Evolutionary conservation across 2,329 filamentous ascomycete genomes (phyloP), one percentile per base, ranked within the genome.

Genomic region (Nannizziopsis arthrosporioides): DNA sequence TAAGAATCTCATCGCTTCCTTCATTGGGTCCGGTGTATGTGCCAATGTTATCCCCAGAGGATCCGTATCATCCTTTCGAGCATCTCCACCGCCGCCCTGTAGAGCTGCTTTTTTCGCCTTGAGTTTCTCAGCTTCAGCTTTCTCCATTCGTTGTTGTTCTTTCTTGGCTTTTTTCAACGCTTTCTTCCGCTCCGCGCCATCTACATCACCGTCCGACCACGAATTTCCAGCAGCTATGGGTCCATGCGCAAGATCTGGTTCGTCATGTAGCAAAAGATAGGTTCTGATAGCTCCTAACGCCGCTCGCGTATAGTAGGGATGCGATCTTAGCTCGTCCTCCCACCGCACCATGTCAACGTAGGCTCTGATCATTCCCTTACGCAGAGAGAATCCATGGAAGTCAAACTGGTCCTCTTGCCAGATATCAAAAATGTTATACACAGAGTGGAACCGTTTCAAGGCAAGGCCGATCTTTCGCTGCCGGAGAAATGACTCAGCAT

Each of bases 321-420:
- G 92, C 58, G 94, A 85, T 47, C 88, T 82, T 39, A 96, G 69
- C 53, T 81, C 80, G 62, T 98, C 89, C 63, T 96, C 90, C 93
- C 92, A 98, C 57, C 84, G 80, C 41, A 98, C 75, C 87, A 98
- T 94, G 58, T 95, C 89, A 36, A 98, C 73, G 62, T 98, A 98
- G 1, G 92, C 85, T 49, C 90, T 77, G 52, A 96, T 86, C 73
- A 94, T 90, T 11, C 93, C 93, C 67, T 96, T 98, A 15, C 92
- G 77, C n/a, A 98, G 73, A 15, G 88, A 95, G 68, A 98, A 98
- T 63, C 81, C 87, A 73, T 98, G 93, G 73, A 98, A 98, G 64
- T 98, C 92, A 59, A 96, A 95, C 61, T 98, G 92, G 59, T 98
- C 92, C 64, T 98, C 93, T 62, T 94, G 84, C 92, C 92, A 98